Conservation (phyloP, 108 stramenopile genomes). For the Epithemia pelagica region DNA sequence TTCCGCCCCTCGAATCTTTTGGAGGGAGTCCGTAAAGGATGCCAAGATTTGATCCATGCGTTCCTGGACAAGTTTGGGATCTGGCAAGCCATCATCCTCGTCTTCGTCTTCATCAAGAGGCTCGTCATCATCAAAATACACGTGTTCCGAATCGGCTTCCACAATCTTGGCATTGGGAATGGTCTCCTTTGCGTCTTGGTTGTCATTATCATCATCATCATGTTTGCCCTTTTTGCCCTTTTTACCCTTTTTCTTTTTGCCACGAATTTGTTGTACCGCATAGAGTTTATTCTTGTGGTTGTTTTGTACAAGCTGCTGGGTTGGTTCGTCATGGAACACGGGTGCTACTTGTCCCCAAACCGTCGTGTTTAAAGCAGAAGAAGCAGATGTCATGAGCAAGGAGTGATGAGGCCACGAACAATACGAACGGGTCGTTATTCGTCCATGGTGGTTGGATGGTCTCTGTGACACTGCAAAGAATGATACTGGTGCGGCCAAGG, state of each 20-base stretch:
- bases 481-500: too few relatives aligned
- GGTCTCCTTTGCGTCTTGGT: not conserved
- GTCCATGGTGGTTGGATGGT: too few relatives aligned
- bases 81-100: constrained; percentile 52
- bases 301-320: too few relatives aligned
- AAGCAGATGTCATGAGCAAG: too few relatives aligned
- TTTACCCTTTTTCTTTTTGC: constrained; percentile 61
- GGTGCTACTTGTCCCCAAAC: too few relatives aligned
- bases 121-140: constrained; percentile 35
- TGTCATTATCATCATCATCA: constrained; percentile 10
- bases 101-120: constrained; percentile 24
- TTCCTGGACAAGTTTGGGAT: constrained; percentile 32
- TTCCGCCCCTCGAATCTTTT: constrained; percentile 75
- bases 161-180: not conserved
- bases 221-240: constrained; percentile 15
- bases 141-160: constrained; percentile 23
- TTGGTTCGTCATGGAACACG: too few relatives aligned
- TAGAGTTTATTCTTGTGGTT: too few relatives aligned
- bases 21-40: constrained; percentile 50
- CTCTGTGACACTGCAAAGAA: too few relatives aligned
- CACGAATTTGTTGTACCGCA: constrained; percentile 26
- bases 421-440: too few relatives aligned
- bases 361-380: too few relatives aligned
- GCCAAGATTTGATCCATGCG: constrained; percentile 63
- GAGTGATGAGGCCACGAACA: too few relatives aligned